These are phyloP conservation scores for maize (Zea mays) DNA, from an alignment of 176 grass and related monocot species.

Conservation along the genomic window DNA sequence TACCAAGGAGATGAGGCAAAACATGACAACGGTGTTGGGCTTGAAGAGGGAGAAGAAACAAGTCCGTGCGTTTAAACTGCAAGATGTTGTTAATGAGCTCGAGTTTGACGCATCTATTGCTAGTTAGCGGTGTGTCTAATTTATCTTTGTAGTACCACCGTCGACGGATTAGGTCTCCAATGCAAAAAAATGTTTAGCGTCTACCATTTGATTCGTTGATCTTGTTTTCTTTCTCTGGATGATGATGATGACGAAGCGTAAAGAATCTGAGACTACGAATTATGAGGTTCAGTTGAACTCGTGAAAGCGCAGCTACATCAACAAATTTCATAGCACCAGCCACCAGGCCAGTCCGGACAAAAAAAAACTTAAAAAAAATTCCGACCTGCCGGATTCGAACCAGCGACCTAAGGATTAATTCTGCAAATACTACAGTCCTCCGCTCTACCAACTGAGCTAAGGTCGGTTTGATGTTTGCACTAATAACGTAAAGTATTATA, in stretches of 20 bases:
- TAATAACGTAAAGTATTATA: no score
- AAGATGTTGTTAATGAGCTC: neutral
- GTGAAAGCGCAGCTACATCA: neutral
- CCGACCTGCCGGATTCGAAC: conserved; percentile 68
- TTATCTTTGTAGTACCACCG: neutral
- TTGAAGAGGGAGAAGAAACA: neutral
- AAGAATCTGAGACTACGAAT: neutral
- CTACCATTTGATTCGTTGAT: neutral
- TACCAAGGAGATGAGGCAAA: neutral
- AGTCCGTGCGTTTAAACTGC: neutral
- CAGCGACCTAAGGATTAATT: conserved; percentile 84
- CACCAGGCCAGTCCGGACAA: no score
- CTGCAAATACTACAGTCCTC: conserved; percentile 76
- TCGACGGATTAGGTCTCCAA: no score
- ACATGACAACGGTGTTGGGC: neutral
- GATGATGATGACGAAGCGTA: neutral
- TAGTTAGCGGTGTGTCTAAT: neutral
- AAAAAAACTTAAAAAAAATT: neutral
- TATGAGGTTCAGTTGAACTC: neutral
- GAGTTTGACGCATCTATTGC: neutral
- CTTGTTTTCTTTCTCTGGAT: neutral
- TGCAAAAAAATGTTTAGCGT: neutral
- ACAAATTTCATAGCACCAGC: no score
- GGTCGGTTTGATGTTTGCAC: conserved; percentile 30
- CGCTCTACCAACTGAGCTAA: conserved; percentile 99